Percentiles rank a stretch among this genome's conserved stretches.
Conservation (phyloP, 1,139 yeast genomes). For the Candida sp. region DNA sequence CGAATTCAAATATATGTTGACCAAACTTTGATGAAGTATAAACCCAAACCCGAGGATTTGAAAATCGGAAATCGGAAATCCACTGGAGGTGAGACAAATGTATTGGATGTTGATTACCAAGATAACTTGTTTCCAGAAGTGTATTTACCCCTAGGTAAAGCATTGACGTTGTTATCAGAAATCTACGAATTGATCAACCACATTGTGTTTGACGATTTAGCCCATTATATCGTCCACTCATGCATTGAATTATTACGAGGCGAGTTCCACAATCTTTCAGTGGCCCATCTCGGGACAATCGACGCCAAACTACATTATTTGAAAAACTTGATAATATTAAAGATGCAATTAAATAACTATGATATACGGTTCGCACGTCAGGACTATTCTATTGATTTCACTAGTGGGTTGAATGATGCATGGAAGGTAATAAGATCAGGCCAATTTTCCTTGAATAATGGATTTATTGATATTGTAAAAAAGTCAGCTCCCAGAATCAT, state of each 20-base stretch:
- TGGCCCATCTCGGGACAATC: slow-evolving; percentile 37
- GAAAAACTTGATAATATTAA: slow-evolving; percentile 67
- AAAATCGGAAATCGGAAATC: slow-evolving; percentile 48
- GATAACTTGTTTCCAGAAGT: slow-evolving; percentile 48
- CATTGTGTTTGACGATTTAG: slow-evolving; percentile 81
- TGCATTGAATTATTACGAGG: slow-evolving; percentile 58
- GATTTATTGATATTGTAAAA: slow-evolving; percentile 57
- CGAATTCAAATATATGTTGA: slow-evolving; percentile 74
- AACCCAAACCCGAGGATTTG: slow-evolving; percentile 66
- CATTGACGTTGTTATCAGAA: slow-evolving; percentile 69
- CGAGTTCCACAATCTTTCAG: slow-evolving; percentile 45
- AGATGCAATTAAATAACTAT: slow-evolving; percentile 69
- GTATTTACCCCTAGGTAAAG: slow-evolving; percentile 73
- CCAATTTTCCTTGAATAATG: slow-evolving; percentile 29
- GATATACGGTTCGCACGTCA: slow-evolving; percentile 76
- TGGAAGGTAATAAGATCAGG: slow-evolving; percentile 43
- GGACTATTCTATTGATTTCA: slow-evolving; percentile 77
- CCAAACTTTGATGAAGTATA: slow-evolving; percentile 61
- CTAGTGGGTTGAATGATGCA: slow-evolving; percentile 62
- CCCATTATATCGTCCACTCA: slow-evolving; percentile 82
- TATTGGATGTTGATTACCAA: slow-evolving; percentile 30
- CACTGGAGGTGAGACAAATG: slow-evolving; percentile 7
- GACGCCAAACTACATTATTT: slow-evolving; percentile 69
- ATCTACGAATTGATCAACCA: slow-evolving; percentile 78
- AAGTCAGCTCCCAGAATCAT: slow-evolving; percentile 82